phyloP scores from a whole-genome alignment of 176 grass and related monocot species.

The Ananas comosus region DNA sequence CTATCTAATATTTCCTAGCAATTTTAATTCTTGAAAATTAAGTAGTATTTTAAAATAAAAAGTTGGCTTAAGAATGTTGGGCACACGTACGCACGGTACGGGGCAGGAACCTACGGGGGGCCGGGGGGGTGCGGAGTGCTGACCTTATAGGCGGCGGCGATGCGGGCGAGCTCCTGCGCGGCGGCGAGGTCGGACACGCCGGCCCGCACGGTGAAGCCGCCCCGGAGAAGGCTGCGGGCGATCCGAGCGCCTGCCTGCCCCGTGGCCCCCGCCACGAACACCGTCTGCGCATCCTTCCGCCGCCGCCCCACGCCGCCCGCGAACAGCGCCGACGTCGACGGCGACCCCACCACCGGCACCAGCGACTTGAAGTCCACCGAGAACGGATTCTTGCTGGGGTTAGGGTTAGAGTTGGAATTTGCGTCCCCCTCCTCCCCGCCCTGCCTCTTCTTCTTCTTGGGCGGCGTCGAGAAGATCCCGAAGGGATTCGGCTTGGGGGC shows the following conservation, averaged over 20 bases:
- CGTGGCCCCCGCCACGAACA: conserved; percentile 84
- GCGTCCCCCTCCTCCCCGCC: neutral
- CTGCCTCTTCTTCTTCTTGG: conserved; percentile 33
- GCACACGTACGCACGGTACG: neutral
- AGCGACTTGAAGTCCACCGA: conserved; percentile 59
- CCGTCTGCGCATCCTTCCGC: conserved; percentile 58
- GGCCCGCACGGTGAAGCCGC: conserved; percentile 64
- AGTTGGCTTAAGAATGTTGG: neutral
- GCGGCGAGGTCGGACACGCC: conserved; percentile 63
- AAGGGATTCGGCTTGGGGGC: conserved; percentile 32
- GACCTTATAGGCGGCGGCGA: conserved; percentile 48
- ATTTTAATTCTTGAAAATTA: too few relatives aligned
- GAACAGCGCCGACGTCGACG: conserved; percentile 29
- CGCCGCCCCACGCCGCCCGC: conserved; percentile 18
- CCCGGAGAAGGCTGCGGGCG: conserved; percentile 60
- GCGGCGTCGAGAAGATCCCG: conserved; percentile 7
- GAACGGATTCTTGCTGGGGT: conserved; percentile 23
- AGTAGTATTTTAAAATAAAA: too few relatives aligned
- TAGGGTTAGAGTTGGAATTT: neutral
- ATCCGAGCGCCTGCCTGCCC: conserved; percentile 69
- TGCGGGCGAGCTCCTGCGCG: conserved; percentile 68
- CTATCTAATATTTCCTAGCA: too few relatives aligned
- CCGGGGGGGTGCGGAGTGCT: neutral
- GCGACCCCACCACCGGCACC: conserved; percentile 42
- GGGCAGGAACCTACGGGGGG: neutral